Conservation (phyloP, 345 rosid genomes). For the Euphorbia tirucalli region DNA sequence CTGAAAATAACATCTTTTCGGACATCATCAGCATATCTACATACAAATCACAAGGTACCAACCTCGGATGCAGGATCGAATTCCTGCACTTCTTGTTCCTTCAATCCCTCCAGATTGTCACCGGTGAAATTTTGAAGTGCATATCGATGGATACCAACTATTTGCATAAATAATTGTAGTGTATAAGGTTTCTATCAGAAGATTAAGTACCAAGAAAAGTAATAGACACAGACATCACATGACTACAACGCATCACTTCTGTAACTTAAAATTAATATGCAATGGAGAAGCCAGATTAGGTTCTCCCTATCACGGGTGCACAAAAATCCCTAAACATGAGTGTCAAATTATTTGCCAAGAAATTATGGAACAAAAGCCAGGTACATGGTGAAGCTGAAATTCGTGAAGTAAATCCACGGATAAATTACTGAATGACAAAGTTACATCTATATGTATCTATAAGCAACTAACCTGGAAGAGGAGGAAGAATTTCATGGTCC, state of each 20-base stretch:
- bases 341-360: neutral
- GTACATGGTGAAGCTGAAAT: neutral
- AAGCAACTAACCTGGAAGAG: slow-evolving; percentile 70
- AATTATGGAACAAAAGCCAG: neutral
- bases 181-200: neutral
- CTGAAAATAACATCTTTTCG: neutral
- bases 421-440: no score
- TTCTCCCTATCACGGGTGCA: no score
- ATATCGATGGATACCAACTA: slow-evolving; percentile 87
- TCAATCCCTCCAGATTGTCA: slow-evolving; percentile 40
- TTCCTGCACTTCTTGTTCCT: slow-evolving; percentile 56
- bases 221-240: neutral
- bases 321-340: no score
- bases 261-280: neutral
- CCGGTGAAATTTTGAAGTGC: slow-evolving; percentile 55
- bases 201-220: neutral
- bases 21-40: neutral
- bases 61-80: slow-evolving; percentile 94
- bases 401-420: no score
- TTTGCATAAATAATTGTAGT: slow-evolving; percentile 13
- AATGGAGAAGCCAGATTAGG: neutral
- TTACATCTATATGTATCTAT: no score
- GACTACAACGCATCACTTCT: neutral
- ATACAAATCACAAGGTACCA: slow-evolving; percentile 8
- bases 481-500: slow-evolving; percentile 96